Evolutionary conservation across 768 basidiomycete genomes (phyloP).

Genomic region (Phylloporus rhodoxanthus): DNA sequence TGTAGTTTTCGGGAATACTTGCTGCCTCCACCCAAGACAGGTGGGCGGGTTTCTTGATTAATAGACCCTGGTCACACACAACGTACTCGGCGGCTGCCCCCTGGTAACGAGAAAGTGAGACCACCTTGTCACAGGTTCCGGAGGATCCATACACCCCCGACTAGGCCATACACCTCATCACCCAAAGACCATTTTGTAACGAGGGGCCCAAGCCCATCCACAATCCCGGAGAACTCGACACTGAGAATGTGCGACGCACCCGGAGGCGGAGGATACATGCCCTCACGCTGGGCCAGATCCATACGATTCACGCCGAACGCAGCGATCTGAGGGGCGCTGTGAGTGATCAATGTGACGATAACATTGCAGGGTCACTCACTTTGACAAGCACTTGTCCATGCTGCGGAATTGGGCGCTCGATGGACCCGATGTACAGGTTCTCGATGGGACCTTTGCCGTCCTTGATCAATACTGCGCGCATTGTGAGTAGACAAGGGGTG

Average conservation of each 20-base stretch:
- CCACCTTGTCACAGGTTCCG: background rate
- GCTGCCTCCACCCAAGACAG: slow-evolving; percentile 84
- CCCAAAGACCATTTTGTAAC: slow-evolving; percentile 52
- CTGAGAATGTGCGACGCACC: slow-evolving; percentile 73
- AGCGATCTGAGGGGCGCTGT: slow-evolving; percentile 45
- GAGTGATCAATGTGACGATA: background rate
- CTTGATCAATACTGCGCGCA: slow-evolving; percentile 79
- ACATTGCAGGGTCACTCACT: slow-evolving; percentile 35
- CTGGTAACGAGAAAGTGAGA: slow-evolving; percentile 33
- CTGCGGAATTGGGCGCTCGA: slow-evolving; percentile 52
- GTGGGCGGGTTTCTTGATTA: slow-evolving; percentile 67
- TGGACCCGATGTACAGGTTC: slow-evolving; percentile 72
- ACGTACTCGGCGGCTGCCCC: slow-evolving; percentile 92
- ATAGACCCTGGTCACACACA: slow-evolving; percentile 53
- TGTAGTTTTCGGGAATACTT: slow-evolving; percentile 79
- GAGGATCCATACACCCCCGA: slow-evolving; percentile 58
- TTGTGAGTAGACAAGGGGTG: slow-evolving; percentile 25
- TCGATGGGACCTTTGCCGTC: slow-evolving; percentile 69
- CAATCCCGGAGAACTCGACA: slow-evolving; percentile 76
- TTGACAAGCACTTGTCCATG: slow-evolving; percentile 73
- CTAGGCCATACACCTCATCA: slow-evolving; percentile 75
- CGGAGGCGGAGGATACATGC: slow-evolving; percentile 72
- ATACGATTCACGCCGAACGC: slow-evolving; percentile 88
- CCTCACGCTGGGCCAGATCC: slow-evolving; percentile 72
- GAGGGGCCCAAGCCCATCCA: slow-evolving; percentile 48